A percentile compares a stretch with the other conserved stretches of the same genome.
Conservation (phyloP, 768 basidiomycete species). For the Hericium erinaceus region DNA sequence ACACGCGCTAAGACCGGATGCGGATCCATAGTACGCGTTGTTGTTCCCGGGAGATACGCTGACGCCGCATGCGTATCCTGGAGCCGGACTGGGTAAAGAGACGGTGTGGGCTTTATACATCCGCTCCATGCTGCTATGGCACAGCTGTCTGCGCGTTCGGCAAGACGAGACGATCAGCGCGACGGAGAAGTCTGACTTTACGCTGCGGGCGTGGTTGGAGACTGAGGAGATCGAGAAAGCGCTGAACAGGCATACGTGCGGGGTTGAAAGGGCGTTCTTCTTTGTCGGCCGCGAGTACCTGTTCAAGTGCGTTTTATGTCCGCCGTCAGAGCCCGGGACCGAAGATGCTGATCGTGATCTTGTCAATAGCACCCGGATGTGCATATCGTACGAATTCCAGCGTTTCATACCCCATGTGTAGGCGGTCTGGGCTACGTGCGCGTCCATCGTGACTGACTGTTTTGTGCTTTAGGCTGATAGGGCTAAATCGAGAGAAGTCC, state of each 20-base stretch:
- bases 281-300: slow-evolving; percentile 66
- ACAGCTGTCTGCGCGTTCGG: slow-evolving; percentile 58
- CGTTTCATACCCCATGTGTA: slow-evolving; percentile 51
- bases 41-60: slow-evolving; percentile 69
- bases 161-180: slow-evolving; percentile 31
- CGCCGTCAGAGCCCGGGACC: background rate
- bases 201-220: slow-evolving; percentile 60
- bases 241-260: slow-evolving; percentile 55
- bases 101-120: slow-evolving; percentile 71
- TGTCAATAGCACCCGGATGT: slow-evolving; percentile 50
- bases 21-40: slow-evolving; percentile 44
- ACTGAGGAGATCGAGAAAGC: slow-evolving; percentile 56
- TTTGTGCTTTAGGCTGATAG: slow-evolving; percentile 26
- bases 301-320: slow-evolving; percentile 53
- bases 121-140: slow-evolving; percentile 64
- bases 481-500: slow-evolving; percentile 39
- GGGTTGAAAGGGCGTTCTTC: slow-evolving; percentile 56
- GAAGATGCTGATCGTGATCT: slow-evolving; percentile 6
- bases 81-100: slow-evolving; percentile 39
- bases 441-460: slow-evolving; percentile 14
- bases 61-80: slow-evolving; percentile 21
- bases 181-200: slow-evolving; percentile 50
- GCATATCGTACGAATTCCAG: slow-evolving; percentile 61
- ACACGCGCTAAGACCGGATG: background rate
- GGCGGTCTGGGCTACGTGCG: slow-evolving; percentile 26